Evolutionary conservation across 345 rosid genomes (phyloP).

Genomic region (Capsella bursapastoris): DNA sequence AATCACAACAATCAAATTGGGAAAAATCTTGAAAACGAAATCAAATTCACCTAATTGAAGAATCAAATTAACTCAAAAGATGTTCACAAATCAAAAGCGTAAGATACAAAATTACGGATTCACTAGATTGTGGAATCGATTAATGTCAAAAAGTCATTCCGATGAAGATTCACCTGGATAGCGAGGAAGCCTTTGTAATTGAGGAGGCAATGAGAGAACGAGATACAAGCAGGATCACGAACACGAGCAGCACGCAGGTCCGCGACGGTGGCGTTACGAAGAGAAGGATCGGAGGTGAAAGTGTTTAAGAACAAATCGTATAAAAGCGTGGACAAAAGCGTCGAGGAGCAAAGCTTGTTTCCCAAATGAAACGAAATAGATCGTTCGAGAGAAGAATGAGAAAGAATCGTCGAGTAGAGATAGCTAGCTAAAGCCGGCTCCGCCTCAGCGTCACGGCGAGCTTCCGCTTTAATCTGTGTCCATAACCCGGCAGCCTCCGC

Average conservation of each 20-base stretch:
- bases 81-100: neutral
- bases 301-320: conserved; percentile 91
- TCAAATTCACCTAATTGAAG: neutral
- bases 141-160: no score
- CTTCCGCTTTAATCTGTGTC: conserved; percentile 91
- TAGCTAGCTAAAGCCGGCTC: conserved; percentile 97
- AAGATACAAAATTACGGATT: neutral
- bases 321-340: conserved; percentile 88
- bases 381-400: conserved; percentile 87
- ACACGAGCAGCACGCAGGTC: conserved; percentile 87
- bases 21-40: no score
- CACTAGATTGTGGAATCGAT: neutral
- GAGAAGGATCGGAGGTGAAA: conserved; percentile 73
- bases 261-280: conserved; percentile 85
- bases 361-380: conserved; percentile 91
- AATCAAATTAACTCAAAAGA: neutral
- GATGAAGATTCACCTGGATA: conserved; percentile 63
- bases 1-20: neutral
- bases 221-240: conserved; percentile 94
- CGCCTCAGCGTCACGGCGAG: conserved; percentile 86
- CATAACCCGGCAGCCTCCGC: conserved; percentile 78
- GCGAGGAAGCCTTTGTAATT: conserved; percentile 97
- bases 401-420: conserved; percentile 91
- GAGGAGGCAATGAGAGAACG: conserved; percentile 96
- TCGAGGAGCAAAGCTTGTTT: conserved; percentile 97